Evolutionary conservation across 306 rosid genomes (phyloP), one percentile per base, ranked within the genome.

Genomic region (Vachellia pachyceras): DNA sequence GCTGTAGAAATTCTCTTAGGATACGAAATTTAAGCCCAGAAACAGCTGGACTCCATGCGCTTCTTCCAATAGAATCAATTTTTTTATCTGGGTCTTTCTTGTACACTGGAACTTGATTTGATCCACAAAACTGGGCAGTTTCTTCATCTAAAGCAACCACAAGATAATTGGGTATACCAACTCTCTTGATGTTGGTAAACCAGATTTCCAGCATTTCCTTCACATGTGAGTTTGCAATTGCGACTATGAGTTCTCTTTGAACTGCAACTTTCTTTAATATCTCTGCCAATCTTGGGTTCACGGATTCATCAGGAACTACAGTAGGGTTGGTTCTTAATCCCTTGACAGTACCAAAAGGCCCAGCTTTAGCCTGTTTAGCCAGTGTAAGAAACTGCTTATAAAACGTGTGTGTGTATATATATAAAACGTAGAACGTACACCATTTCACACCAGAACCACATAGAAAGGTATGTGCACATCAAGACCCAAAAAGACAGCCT

Each of bases 1-100:
- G 20, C 52, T 69, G 52, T 20, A 69, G 36, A 69, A 69, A 69
- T 69, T 69, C 52, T 41, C 37, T 69, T 20, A 69, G 73, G 50
- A 69, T 68, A 68, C 46, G 73, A 68, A 68, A 68, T 69, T 69
- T 69, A 20, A 69, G 73, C 73, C 73, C 52, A 22, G 73, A 69
- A 69, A 69, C 37, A 4, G 4, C 73, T 41, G 20, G 73, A 10
- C 41, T 41, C 1, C 50, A n/a, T 69, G 35, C 52, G 4, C 52
- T 68, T 68, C 52, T 68, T 68, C 73, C 73, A 68, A 68, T 68
- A 10, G 50, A 68, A 68, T 68, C 73, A 20, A 68, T 41, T 0
- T 2, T 46, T 68, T 68, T 52, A 41, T 68, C 73, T 5, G 73
- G 73, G 18, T 68, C 35, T 68, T 52, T 40, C 73, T n/a, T 68